A percentile compares a stretch with the other conserved stretches of the same genome.
These are phyloP conservation scores for Nigrospora oryzae DNA, from an alignment of 2,329 filamentous ascomycete species.

Conservation along the genomic window DNA sequence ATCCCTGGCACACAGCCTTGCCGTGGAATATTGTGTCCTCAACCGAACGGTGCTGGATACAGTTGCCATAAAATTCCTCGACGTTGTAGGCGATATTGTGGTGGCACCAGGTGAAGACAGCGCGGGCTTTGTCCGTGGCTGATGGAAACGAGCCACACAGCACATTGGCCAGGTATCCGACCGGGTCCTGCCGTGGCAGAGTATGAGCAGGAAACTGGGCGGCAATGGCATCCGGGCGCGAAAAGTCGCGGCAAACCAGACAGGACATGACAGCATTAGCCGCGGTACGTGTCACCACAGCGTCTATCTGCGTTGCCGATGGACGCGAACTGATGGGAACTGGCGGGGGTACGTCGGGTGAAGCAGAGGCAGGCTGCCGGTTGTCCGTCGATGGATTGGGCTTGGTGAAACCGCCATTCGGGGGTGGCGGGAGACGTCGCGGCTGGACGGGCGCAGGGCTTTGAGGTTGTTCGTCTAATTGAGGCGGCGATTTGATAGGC, in stretches of 20 bases:
- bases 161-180: conserved; percentile 67
- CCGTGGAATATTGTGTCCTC: conserved; percentile 68
- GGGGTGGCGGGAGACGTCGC: conserved; percentile 29
- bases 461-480: not conserved
- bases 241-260: conserved; percentile 84
- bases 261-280: conserved; percentile 36
- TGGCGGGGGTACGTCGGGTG: conserved; percentile 36
- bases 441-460: conserved; percentile 18
- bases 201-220: conserved; percentile 65
- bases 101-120: conserved; percentile 91
- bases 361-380: conserved; percentile 7
- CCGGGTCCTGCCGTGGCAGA: conserved; percentile 56
- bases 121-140: conserved; percentile 81
- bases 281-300: conserved; percentile 24
- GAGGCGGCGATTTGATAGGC: conserved; percentile 25
- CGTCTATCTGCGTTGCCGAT: conserved; percentile 40
- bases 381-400: conserved; percentile 4
- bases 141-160: conserved; percentile 76
- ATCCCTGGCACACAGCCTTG: conserved; percentile 84
- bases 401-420: conserved; percentile 12
- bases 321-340: conserved; percentile 45
- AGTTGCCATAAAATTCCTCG: conserved; percentile 66
- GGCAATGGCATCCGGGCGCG: conserved; percentile 68
- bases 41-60: conserved; percentile 58
- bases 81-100: conserved; percentile 87